These are phyloP conservation scores for Tylopilus sp. DNA, from an alignment of 1,284 basidiomycete genomes.

Conservation along the genomic window DNA sequence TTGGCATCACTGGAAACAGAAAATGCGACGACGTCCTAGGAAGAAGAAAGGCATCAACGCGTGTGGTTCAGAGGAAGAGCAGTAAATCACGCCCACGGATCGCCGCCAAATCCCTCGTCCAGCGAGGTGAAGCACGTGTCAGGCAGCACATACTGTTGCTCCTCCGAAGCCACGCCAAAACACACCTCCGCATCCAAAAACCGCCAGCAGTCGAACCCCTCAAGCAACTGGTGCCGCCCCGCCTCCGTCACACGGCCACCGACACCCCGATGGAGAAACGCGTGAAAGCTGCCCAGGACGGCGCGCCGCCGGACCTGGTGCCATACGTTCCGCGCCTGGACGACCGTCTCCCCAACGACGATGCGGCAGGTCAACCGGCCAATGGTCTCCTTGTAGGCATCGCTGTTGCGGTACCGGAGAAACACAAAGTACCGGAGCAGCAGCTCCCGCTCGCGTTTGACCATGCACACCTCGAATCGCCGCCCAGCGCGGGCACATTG, in stretches of 20 bases:
- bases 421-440: slow-evolving; percentile 50
- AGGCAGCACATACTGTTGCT: slow-evolving; percentile 36
- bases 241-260: background rate
- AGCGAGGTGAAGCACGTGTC: slow-evolving; percentile 35
- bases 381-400: slow-evolving; percentile 39
- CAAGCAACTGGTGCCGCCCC: slow-evolving; percentile 2
- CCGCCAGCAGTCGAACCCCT: slow-evolving; percentile 28
- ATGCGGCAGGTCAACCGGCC: slow-evolving; percentile 17
- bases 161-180: slow-evolving; percentile 34
- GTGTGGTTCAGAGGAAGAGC: background rate
- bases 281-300: slow-evolving; percentile 26
- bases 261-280: slow-evolving; percentile 23
- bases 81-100: slow-evolving; percentile 20
- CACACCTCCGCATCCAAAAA: slow-evolving; percentile 34
- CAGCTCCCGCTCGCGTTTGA: slow-evolving; percentile 34
- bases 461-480: slow-evolving; percentile 29
- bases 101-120: slow-evolving; percentile 31
- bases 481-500: background rate
- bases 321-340: slow-evolving; percentile 26
- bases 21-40: slow-evolving; percentile 42
- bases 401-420: slow-evolving; percentile 51
- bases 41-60: background rate
- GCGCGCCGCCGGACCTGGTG: slow-evolving; percentile 30
- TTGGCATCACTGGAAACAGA: slow-evolving; percentile 52
- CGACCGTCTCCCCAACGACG: slow-evolving; percentile 19